Base-by-base conservation (phyloP, 768 basidiomycete genomes). In the Nevesoporus exiguus region DNA sequence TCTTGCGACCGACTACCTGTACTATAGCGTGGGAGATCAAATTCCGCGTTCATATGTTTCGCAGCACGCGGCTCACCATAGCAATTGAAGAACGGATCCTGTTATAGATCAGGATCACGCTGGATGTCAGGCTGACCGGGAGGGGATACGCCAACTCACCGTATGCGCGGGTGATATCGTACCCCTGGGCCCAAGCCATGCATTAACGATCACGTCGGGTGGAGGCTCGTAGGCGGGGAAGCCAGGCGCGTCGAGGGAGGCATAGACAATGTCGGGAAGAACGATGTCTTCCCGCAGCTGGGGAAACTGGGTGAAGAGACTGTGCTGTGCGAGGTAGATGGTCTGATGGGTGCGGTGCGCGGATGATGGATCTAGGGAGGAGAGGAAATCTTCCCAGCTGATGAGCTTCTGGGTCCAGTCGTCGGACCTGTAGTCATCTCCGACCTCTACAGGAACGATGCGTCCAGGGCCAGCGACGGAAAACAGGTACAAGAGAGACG, bases 1-100 rank as follows among this genome's bases (percentile, higher is more conserved):
- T 89, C 73, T 98, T 98, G 27, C 76, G 71, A 25, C 97, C 96
- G 14, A 90, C 85, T 7, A 97, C 80, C 75, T 98, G 97, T 0
- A 86, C 93, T 94, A 46, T 11, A 49, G 24, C 45, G 48, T 56
- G 43, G 47, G 50, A 56, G 29, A 51, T 55, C 44, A 39, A 49
- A 49, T 30, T 34, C 36, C n/a, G 56, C 36, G 43, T 49, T 17
- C 25, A 14, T 42, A 46, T 48, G 47, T 51, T 31, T 17, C 3
- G 37, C 19, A 5, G 19, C 44, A 45, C 37, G 37, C 21, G 46
- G 43, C 76, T 58, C 70, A 93, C 93, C 84, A 68, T 91, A 98
- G 57, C 88, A 79, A 68, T 99, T 99, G 73, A 82, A 91, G 71
- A 86, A 97, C 3, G 95, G 95, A 65, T 99, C 96, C 93, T 96